Evolutionary conservation across 768 basidiomycete species (phyloP).

Genomic region (Heimioporus sp.): DNA sequence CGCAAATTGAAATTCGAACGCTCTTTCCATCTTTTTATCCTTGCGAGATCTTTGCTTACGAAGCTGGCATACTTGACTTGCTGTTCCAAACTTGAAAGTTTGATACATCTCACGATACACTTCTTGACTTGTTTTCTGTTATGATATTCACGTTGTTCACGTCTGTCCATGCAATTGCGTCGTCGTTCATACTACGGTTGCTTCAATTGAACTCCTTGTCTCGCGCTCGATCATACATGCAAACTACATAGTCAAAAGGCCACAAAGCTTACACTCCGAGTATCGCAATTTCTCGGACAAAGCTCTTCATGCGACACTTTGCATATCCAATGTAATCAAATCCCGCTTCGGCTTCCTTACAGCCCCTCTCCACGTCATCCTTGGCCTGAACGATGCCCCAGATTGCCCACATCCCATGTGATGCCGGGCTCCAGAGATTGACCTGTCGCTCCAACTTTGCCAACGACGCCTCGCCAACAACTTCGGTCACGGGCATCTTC

Average conservation of each 20-base stretch:
- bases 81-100: conserved; percentile 19
- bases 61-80: conserved; percentile 6
- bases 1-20: conserved; percentile 42
- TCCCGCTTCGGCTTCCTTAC: conserved; percentile 51
- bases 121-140: conserved; percentile 37
- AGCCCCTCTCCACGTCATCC: conserved; percentile 62
- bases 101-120: conserved; percentile 28
- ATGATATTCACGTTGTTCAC: conserved; percentile 42
- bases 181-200: conserved; percentile 42
- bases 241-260: neutral
- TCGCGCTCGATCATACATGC: conserved; percentile 13
- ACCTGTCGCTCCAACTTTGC: conserved; percentile 75
- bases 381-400: conserved; percentile 94
- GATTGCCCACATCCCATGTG: conserved; percentile 89
- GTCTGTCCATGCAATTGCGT: conserved; percentile 24
- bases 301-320: conserved; percentile 59
- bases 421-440: conserved; percentile 83
- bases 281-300: conserved; percentile 52
- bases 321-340: conserved; percentile 93
- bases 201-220: conserved; percentile 38
- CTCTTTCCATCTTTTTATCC: conserved; percentile 7
- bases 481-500: conserved; percentile 22
- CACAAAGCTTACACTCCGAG: conserved; percentile 35
- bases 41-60: conserved; percentile 6
- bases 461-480: conserved; percentile 42